Evolutionary conservation across 225 moss, liverwort and hornwort species (phyloP), one percentile per base, ranked within the genome.

Genomic region (Physcomitrium patens): DNA sequence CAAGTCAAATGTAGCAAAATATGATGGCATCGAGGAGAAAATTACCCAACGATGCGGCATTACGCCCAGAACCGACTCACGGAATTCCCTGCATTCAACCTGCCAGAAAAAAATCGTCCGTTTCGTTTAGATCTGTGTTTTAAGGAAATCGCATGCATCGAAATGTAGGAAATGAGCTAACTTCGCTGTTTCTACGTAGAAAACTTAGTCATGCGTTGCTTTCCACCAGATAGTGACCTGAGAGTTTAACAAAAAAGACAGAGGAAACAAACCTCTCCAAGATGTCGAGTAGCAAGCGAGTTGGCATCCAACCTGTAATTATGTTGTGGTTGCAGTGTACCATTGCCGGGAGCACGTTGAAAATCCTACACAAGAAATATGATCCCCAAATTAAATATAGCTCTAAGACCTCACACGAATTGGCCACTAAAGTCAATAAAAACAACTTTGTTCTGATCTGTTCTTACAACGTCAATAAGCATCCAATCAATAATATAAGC

Each of bases 21-120:
- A 65, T 20, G 62, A 78, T 59, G 70, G 12, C 46, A 37, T 0
- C 12, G 61, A 48, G 59, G 68, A 68, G 80, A 63, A 62, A 41
- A 67, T 80, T 89, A 96, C 95, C 96, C 96, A 96, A 83, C 88
- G 89, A 89, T 94, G 94, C 70, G 96, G 96, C 96, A 96, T 94
- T 64, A 83, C 88, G 56, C 85, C 74, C 24, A 96, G 87, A 24
- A 96, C 87, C 16, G 96, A 96, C 71, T 96, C 96, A 77, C 94
- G 83, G 65, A 80, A 96, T 52, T 91, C 87, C 75, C 89, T 86
- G 94, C 94, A 96, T 83, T 92, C 83, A 76, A 86, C 88, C 93
- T 96, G 91, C 57, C 78, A 64, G 65, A 60, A 84, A 37, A n/a
- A 41, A 51, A 45, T 12, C 77, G 80, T 65, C 54, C 23, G 27